These are phyloP conservation scores for Micractinium conductrix DNA, from an alignment of 139 green algal genomes.

Conservation along the genomic window DNA sequence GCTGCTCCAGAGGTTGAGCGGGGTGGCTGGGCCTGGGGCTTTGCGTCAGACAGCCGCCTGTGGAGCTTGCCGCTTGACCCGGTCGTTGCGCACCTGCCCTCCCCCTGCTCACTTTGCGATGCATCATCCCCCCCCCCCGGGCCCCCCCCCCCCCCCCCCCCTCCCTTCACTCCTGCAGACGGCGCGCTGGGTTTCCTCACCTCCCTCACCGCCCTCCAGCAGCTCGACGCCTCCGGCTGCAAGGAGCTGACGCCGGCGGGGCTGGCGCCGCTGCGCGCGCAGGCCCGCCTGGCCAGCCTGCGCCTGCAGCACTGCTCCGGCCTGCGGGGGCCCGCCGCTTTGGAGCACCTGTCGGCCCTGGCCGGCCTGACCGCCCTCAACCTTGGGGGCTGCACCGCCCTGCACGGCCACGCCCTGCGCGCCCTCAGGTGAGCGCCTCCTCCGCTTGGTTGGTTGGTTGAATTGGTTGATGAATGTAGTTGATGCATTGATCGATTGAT, in stretches of 20 bases:
- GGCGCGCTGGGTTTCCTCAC: constrained; percentile 22
- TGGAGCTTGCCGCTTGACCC: too few relatives aligned
- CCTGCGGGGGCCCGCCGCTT: constrained; percentile 18
- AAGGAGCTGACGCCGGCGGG: constrained; percentile 35
- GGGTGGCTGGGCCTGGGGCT: too few relatives aligned
- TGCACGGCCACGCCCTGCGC: constrained; percentile 10
- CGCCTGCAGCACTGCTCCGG: constrained; percentile 54
- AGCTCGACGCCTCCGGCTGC: constrained; percentile 58
- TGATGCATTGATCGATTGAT: neutral
- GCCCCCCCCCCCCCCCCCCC: neutral
- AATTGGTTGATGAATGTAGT: too few relatives aligned
- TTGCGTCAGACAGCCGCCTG: too few relatives aligned
- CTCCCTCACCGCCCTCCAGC: constrained; percentile 8
- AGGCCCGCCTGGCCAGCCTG: constrained; percentile 23
- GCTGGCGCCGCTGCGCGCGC: constrained; percentile 32
- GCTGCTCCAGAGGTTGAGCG: too few relatives aligned
- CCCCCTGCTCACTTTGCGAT: too few relatives aligned
- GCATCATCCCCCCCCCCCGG: too few relatives aligned
- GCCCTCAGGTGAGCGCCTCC: neutral
- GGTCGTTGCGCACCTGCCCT: too few relatives aligned
- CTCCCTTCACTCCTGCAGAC: constrained; percentile 3
- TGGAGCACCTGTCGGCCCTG: constrained; percentile 18
- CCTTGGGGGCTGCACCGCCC: constrained; percentile 38
- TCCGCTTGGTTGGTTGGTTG: too few relatives aligned
- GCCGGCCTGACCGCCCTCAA: constrained; percentile 11